Evolutionary conservation across 1,139 yeast genomes (phyloP), one percentile per base, ranked within the genome.

Genomic region (Hemisphaericaspora xylofermentans): DNA sequence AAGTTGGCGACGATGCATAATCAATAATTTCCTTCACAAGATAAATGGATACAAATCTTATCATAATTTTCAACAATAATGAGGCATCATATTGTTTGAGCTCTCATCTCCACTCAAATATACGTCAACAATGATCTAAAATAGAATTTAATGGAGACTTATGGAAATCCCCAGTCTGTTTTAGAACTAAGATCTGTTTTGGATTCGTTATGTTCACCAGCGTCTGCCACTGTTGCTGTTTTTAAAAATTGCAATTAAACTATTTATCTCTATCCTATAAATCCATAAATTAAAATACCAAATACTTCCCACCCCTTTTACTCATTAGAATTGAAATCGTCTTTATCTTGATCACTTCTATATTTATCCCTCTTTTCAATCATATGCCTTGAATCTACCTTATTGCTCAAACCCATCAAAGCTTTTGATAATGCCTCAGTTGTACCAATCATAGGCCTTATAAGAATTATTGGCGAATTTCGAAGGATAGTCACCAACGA

Each of bases 371-470:
- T 57, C 13, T 70, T 65, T 45, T 72, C 78, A 14, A 58, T 46
- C 38, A 66, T 57, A 39, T 64, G 61, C 29, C 73, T 72, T 1
- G 93, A 85, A 57, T 87, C 93, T 33, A 89, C 67, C 47, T 84
- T 86, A 57, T 89, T 89, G 33, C 91, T 82, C 7, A 91, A 73
- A 1, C 98, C 98, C 68, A 88, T 75, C 42, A 91, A 66, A 0
- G 96, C 77, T 54, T 82, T 86, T 16, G 93, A 84, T 3, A 91
- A 72, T 0, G 95, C 95, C 57, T 89, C 97, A 0, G 97, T 87
- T 0, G 96, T 89, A 1, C 97, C 98, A 50, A 91, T 89, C 54
- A 88, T 75, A 1, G 98, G 97, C 36, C 97, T 64, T 2, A 91
- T 74, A 14, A 91, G 62, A 7, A 89, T 82, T 17, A 88, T 78